Evolutionary conservation across 352 stramenopile species (phyloP).

Genomic region (Pythium pyrilobum): DNA sequence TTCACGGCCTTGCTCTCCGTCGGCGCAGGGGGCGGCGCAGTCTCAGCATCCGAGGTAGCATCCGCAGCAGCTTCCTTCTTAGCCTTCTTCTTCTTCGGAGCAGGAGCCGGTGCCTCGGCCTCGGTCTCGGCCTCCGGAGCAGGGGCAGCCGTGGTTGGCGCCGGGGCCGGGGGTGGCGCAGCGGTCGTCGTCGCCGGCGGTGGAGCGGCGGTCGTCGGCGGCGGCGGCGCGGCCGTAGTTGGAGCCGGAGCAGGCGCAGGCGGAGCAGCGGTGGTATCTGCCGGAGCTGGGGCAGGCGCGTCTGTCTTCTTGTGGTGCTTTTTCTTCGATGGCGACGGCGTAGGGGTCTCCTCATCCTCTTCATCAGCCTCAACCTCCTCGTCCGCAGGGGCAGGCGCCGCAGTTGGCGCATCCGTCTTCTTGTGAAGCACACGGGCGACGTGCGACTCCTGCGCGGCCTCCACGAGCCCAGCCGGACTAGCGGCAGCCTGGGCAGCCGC

Average conservation of each 20-base stretch:
- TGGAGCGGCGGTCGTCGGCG: background rate
- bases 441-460: background rate
- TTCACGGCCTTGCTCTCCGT: slow-evolving; percentile 22
- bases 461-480: background rate
- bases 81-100: slow-evolving; percentile 25
- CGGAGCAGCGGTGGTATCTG: background rate
- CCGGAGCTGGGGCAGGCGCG: background rate
- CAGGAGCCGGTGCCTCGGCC: slow-evolving; percentile 8
- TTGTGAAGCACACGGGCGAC: slow-evolving; percentile 19
- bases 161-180: background rate
- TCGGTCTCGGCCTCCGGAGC: slow-evolving; percentile 13
- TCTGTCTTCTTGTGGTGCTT: slow-evolving; percentile 15
- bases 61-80: slow-evolving; percentile 7
- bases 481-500: background rate
- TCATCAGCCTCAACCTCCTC: slow-evolving; percentile 15
- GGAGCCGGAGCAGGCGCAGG: slow-evolving; percentile 1
- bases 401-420: background rate
- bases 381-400: slow-evolving; percentile 2
- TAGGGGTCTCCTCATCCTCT: slow-evolving; percentile 14
- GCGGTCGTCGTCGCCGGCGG: background rate
- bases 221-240: background rate
- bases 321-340: slow-evolving; percentile 3
- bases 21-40: slow-evolving; percentile 1
- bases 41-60: slow-evolving; percentile 2
- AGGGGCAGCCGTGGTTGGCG: slow-evolving; percentile 1